Evolutionary conservation across 2,329 filamentous ascomycete genomes (phyloP).

Genomic region (Colletotrichum ledebouriae): DNA sequence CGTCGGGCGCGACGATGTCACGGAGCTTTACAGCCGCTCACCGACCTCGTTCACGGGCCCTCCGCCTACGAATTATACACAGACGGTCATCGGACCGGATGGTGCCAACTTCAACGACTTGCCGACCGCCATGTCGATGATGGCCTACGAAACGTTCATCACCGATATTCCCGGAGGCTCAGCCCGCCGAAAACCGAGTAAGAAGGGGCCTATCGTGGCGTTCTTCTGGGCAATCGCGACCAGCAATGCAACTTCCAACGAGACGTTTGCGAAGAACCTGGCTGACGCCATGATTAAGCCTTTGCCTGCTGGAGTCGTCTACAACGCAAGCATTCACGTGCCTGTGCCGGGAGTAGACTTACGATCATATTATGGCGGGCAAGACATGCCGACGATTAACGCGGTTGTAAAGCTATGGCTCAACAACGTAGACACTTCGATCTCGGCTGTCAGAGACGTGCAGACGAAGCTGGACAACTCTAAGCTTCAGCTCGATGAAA

Average conservation of each 20-base stretch:
- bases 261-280: slow-evolving; percentile 26
- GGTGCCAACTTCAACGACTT: slow-evolving; percentile 31
- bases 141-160: slow-evolving; percentile 17
- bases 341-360: slow-evolving; percentile 7
- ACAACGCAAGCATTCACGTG: slow-evolving; percentile 17
- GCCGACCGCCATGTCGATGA: slow-evolving; percentile 21
- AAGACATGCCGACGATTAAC: slow-evolving; percentile 25
- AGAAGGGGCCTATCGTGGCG: slow-evolving; percentile 1
- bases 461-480: slow-evolving; percentile 20
- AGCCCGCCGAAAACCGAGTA: not conserved
- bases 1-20: slow-evolving; percentile 23
- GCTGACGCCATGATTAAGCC: slow-evolving; percentile 14
- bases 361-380: slow-evolving; percentile 15
- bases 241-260: slow-evolving; percentile 21
- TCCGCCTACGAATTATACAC: slow-evolving; percentile 19
- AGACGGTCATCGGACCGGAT: slow-evolving; percentile 26
- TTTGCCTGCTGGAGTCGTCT: not conserved
- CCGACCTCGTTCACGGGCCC: slow-evolving; percentile 1
- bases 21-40: slow-evolving; percentile 21
- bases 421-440: not conserved
- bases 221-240: slow-evolving; percentile 32
- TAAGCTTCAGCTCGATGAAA: slow-evolving; percentile 24
- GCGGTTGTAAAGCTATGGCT: slow-evolving; percentile 33
- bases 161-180: not conserved
- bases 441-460: slow-evolving; percentile 4